A percentile compares a stretch with the other conserved stretches of the same genome.
phyloP scores from a whole-genome alignment of 192 early-diverging fungal species.

The Podila epicladia region DNA sequence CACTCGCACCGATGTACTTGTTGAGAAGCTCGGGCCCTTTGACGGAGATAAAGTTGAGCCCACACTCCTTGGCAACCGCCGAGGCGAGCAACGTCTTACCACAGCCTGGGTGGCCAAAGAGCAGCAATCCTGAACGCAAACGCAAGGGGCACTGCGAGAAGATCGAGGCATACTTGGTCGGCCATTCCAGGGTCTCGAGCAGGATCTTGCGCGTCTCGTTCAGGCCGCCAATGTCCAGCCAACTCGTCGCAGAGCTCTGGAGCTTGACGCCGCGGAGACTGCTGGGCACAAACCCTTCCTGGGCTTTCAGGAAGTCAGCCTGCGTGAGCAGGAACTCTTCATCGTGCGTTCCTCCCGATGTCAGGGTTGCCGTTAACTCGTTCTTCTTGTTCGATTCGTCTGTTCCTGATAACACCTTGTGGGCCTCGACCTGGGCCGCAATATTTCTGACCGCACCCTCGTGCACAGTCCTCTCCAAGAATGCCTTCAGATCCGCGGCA shows the following conservation, averaged over 20 bases:
- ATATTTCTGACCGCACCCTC: conserved; percentile 78
- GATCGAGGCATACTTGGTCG: conserved; percentile 90
- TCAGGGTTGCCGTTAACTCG: background rate
- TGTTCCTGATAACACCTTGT: conserved; percentile 9
- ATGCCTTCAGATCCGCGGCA: conserved; percentile 80
- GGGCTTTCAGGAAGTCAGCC: conserved; percentile 78
- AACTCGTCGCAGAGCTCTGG: conserved; percentile 77
- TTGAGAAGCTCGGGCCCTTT: conserved; percentile 98
- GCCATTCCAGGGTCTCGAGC: conserved; percentile 95
- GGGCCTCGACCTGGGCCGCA: conserved; percentile 33
- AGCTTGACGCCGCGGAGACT: conserved; percentile 83
- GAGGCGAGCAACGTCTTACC: conserved; percentile 97
- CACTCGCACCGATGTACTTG: conserved; percentile 99
- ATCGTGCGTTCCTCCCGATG: background rate
- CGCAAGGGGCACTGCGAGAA: conserved; percentile 90
- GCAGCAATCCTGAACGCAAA: conserved; percentile 89
- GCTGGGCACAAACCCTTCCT: conserved; percentile 81
- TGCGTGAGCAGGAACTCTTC: conserved; percentile 60
- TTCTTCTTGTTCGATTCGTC: conserved; percentile 7
- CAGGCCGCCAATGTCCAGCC: conserved; percentile 92
- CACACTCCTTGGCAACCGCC: conserved; percentile 96
- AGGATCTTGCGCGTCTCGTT: conserved; percentile 81
- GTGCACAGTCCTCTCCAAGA: conserved; percentile 84
- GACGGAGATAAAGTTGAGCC: conserved; percentile 95
- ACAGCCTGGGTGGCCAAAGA: conserved; percentile 99